phyloP scores from a whole-genome alignment of 176 grass and related monocot genomes.

The Bromus sterilis region DNA sequence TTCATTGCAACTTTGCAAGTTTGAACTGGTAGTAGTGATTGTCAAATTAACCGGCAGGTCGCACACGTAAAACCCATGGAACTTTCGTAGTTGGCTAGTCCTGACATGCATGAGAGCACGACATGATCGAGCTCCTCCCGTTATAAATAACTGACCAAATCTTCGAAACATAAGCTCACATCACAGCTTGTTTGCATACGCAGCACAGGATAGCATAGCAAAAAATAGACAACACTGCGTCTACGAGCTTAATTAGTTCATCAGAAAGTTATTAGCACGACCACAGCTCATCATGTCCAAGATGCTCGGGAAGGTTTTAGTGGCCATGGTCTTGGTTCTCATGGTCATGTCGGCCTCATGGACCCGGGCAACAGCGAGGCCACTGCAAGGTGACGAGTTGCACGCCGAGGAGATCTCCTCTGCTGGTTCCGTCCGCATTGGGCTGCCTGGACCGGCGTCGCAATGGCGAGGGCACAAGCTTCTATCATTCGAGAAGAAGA shows the following conservation, averaged over 20 bases:
- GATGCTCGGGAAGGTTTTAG: background rate
- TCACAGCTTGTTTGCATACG: background rate
- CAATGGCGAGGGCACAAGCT: background rate
- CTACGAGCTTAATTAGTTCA: background rate
- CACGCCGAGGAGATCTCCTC: constrained; percentile 35
- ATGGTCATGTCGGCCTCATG: background rate
- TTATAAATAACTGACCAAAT: background rate
- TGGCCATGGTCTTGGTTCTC: constrained; percentile 3
- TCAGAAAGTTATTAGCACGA: background rate
- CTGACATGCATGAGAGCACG: background rate
- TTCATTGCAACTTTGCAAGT: background rate
- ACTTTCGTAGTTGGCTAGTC: background rate
- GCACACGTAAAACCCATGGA: background rate
- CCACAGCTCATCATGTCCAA: background rate
- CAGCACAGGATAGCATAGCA: background rate
- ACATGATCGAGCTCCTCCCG: background rate
- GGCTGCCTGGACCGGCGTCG: constrained; percentile 2
- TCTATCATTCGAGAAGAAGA: background rate
- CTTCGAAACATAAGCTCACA: background rate
- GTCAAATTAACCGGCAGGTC: background rate
- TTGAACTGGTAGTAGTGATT: background rate
- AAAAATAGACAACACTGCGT: too few species aligned
- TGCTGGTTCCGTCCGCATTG: constrained; percentile 15
- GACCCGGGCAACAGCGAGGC: constrained; percentile 29
- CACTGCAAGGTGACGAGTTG: background rate